Conservation (phyloP, 495 filamentous ascomycete species). For the Pseudevernia furfuracea region DNA sequence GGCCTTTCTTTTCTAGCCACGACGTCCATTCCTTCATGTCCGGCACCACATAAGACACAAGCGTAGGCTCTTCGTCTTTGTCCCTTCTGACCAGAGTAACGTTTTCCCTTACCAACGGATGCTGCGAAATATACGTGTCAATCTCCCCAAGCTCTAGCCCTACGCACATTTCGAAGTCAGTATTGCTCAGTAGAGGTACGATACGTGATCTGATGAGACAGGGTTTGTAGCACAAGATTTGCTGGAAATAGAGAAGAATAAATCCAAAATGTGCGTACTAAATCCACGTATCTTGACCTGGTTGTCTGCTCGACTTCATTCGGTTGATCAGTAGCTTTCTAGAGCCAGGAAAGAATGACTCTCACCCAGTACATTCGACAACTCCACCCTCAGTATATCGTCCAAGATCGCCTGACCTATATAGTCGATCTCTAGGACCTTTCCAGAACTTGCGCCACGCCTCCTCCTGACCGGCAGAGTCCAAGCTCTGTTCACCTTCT, state of each 20-base stretch:
- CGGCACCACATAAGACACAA: constrained; percentile 89
- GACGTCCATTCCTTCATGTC: constrained; percentile 62
- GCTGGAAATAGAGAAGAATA: too few species aligned
- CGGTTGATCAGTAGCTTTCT: constrained; percentile 36
- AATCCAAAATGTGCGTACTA: too few species aligned
- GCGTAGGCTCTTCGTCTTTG: constrained; percentile 78
- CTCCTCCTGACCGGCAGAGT: constrained; percentile 38
- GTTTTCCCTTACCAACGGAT: constrained; percentile 77
- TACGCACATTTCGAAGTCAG: too few species aligned
- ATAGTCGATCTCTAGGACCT: constrained; percentile 80
- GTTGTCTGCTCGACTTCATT: constrained; percentile 68
- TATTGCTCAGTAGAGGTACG: too few species aligned
- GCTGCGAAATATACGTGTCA: constrained; percentile 66
- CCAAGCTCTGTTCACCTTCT: constrained; percentile 43
- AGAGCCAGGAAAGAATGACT: background rate
- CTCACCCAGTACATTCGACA: constrained; percentile 33
- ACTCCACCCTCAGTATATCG: constrained; percentile 27
- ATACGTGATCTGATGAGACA: too few species aligned
- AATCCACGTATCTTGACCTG: constrained; percentile 96
- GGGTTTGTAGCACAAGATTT: too few species aligned
- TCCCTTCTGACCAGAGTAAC: constrained; percentile 81
- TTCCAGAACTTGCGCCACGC: constrained; percentile 75
- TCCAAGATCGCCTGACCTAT: constrained; percentile 65
- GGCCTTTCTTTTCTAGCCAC: constrained; percentile 53
- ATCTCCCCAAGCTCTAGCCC: constrained; percentile 94